Evolutionary conservation across 768 basidiomycete genomes (phyloP), one percentile per base, ranked within the genome.

Genomic region (Pleurotus cornucopiae): DNA sequence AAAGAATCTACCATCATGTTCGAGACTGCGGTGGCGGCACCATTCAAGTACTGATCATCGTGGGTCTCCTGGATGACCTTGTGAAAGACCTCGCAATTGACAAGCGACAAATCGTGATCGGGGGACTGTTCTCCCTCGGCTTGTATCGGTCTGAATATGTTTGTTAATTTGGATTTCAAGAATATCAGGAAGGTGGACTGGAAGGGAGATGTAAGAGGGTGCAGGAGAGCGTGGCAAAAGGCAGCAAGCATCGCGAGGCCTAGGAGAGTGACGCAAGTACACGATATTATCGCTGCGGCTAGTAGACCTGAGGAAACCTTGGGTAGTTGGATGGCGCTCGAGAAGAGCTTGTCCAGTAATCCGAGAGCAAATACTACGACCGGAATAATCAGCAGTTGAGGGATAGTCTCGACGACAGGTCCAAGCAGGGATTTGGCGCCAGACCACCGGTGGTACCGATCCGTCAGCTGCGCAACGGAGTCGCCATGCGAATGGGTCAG

Each of bases 21-120:
- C 21, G 4, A 49, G 38, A 40, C 58, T 48, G 3, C 62, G 58
- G 52, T 60, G 41, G 59, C 57, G 45, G 58, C 37, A 52, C 46
- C 58, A 34, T 34, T 52, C 6, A 58, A 53, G 18, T 25, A 56
- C 34, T 55, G 34, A n/a, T 59, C 55, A 46, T 55, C 54, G 23
- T 56, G 46, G 1, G 54, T 59, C 16, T 54, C 18, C 14, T 49
- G 55, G 12, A 55, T 55, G 12, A 59, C 46, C 26, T 44, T 46
- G 20, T 55, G 54, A 21, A 45, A 48, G 20, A 59, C 26, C 26
- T 55, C 45, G 20, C 43, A 45, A 26, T 46, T 46, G 18, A n/a
- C 18, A 6, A 46, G 26, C 0, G 54, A 37, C 30, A 55, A 5
- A 6, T 26, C 25, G n/a, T 37, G 6, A 14, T 54, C 37, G 25